These are phyloP conservation scores for Cyberlindnera suaveolens DNA, from an alignment of 805 yeast species.

Conservation along the genomic window DNA sequence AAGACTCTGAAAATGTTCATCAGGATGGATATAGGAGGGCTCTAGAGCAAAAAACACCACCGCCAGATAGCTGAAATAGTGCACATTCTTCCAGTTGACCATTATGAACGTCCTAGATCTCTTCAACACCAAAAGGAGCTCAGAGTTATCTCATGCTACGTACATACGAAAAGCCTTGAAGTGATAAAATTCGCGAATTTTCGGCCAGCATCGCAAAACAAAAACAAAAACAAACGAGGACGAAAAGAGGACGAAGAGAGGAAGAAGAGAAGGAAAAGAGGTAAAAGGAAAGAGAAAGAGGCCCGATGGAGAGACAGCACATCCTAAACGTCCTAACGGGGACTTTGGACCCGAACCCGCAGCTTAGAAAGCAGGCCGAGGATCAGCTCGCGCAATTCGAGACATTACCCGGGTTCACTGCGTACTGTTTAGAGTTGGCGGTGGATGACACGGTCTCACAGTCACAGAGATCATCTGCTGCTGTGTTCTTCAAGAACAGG, in stretches of 20 bases:
- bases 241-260: too few relatives aligned
- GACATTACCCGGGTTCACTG: slow-evolving; percentile 52
- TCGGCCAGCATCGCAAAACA: too few relatives aligned
- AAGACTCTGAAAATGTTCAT: slow-evolving; percentile 92
- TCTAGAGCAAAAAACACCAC: slow-evolving; percentile 53
- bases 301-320: slow-evolving; percentile 37
- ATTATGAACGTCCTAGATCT: background rate
- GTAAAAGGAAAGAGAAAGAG: background rate
- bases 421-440: slow-evolving; percentile 44
- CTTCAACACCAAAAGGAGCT: too few relatives aligned
- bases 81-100: slow-evolving; percentile 16
- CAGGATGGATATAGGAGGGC: slow-evolving; percentile 91
- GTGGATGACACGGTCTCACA: slow-evolving; percentile 36
- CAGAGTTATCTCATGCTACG: too few relatives aligned
- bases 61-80: slow-evolving; percentile 18
- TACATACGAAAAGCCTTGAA: too few relatives aligned
- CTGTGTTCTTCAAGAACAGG: slow-evolving; percentile 64
- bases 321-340: slow-evolving; percentile 45
- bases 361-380: slow-evolving; percentile 48
- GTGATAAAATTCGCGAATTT: too few relatives aligned
- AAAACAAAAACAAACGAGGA: too few relatives aligned
- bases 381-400: slow-evolving; percentile 43
- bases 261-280: background rate
- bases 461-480: slow-evolving; percentile 50
- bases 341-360: slow-evolving; percentile 46